Base-by-base conservation (phyloP, 2,329 filamentous ascomycete genomes). In the Gyromitra esculenta region DNA sequence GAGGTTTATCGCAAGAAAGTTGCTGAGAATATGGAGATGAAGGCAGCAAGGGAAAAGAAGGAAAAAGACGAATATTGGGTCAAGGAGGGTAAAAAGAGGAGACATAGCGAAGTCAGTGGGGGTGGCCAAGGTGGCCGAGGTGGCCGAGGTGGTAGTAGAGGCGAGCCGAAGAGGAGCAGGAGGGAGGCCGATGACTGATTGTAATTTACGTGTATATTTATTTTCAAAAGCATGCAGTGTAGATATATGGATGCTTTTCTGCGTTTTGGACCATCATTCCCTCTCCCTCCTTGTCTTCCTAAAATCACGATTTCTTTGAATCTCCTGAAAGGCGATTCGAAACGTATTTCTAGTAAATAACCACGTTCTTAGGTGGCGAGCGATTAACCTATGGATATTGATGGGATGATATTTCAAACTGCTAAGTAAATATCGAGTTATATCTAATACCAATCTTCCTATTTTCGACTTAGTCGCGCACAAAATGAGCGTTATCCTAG, bases 61-160 rank as follows among this genome's bases (percentile, higher is more conserved):
- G 95, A 99, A 86, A 91, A 90, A 82, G 91, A 97, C 83, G 94
- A 97, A 81, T 99, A 90, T 82, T 99, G 96, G 96, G 87, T 90
- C 81, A 90, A 90, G 81, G 96, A 99, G 85, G 96, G 96, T 8
- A 92, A 91, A 86, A 93, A 92, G 86, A 86, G 91, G 80, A 89
- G 88, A 83, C 86, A 86, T 43, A 85, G 86, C 79, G 86, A 85
- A 21, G 86, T 86, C 66, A 87, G 85, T 21, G 87, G 84, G 39
- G 85, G 84, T 75, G 88, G 86, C 39, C 82, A 83, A 62, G 85
- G 84, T 21, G 88, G 86, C 39, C 82, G 83, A 62, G 85, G 84
- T 21, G 85, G 85, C 13, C 25, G 71, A 57, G 71, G 71, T 37
- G 56, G 71, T 13, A 65, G 59, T 7, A 64, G 72, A 39, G 72